Conservation (phyloP, 2,329 filamentous ascomycete genomes). For the Ophiostoma quercus region DNA sequence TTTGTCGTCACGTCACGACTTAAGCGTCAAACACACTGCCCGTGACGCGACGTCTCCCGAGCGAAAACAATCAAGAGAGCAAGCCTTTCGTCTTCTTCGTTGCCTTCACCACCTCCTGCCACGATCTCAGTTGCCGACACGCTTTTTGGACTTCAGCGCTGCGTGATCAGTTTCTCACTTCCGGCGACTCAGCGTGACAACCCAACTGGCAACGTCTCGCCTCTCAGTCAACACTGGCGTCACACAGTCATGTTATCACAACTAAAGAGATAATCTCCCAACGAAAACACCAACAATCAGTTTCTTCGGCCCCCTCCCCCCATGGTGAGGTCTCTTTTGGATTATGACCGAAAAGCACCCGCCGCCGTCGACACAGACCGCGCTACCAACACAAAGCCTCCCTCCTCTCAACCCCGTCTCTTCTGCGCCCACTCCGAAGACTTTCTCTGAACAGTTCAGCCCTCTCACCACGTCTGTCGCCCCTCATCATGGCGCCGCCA, state of each 20-base stretch:
- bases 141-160: not conserved
- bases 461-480: slow-evolving; percentile 13
- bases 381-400: slow-evolving; percentile 49
- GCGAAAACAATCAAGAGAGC: not conserved
- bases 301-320: slow-evolving; percentile 32
- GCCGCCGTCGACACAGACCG: slow-evolving; percentile 51
- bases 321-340: slow-evolving; percentile 44
- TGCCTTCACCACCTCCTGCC: not conserved
- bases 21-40: not conserved
- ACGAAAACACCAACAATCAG: not conserved
- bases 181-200: not conserved
- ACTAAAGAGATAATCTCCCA: slow-evolving; percentile 22
- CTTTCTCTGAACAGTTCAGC: slow-evolving; percentile 8
- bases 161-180: not conserved
- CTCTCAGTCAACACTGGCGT: slow-evolving; percentile 17
- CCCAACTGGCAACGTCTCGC: slow-evolving; percentile 14
- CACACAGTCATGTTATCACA: slow-evolving; percentile 52
- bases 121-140: not conserved
- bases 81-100: not conserved
- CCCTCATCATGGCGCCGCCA: not conserved
- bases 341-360: slow-evolving; percentile 60
- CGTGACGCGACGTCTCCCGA: not conserved
- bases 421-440: slow-evolving; percentile 6
- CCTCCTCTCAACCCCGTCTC: slow-evolving; percentile 36
- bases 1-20: not conserved